phyloP scores from a whole-genome alignment of 1,284 basidiomycete species.

The Naganishia sp. region DNA sequence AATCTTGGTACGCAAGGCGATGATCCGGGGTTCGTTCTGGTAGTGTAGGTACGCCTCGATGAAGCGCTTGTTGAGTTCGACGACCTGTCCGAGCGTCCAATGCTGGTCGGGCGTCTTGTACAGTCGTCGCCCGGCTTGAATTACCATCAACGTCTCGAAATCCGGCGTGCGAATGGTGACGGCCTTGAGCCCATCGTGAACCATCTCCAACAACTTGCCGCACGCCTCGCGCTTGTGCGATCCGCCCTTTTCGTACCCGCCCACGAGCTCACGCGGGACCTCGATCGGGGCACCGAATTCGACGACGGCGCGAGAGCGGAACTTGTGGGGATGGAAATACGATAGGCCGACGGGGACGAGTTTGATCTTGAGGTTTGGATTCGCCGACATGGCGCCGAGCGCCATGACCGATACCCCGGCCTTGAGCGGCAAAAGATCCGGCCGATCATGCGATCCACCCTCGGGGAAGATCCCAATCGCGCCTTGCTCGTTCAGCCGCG shows the following conservation, averaged over 20 bases:
- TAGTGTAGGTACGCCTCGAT: constrained; percentile 92
- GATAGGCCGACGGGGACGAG: constrained; percentile 92
- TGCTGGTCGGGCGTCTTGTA: constrained; percentile 96
- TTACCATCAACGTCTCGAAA: constrained; percentile 97
- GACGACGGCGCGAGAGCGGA: constrained; percentile 91
- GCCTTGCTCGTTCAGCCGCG: constrained; percentile 80
- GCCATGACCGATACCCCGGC: constrained; percentile 97
- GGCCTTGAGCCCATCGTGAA: constrained; percentile 95
- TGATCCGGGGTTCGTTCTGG: constrained; percentile 88
- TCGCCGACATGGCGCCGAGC: constrained; percentile 91
- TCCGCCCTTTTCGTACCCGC: constrained; percentile 89
- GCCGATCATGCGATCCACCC: constrained; percentile 97
- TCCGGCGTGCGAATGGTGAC: constrained; percentile 96
- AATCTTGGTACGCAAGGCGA: constrained; percentile 79
- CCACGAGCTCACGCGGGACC: constrained; percentile 80
- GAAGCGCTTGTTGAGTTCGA: constrained; percentile 92
- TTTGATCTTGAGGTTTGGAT: constrained; percentile 82
- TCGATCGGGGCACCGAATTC: constrained; percentile 93
- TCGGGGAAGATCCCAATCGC: constrained; percentile 96
- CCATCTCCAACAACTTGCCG: constrained; percentile 81
- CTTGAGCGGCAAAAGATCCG: constrained; percentile 89
- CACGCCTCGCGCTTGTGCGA: constrained; percentile 87
- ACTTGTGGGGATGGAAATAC: constrained; percentile 94
- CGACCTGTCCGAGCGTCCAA: constrained; percentile 91
- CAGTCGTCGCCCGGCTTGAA: constrained; percentile 91